phyloP scores from a whole-genome alignment of 164 flowering plant genomes.

The Magnolia kwangsiensis region DNA sequence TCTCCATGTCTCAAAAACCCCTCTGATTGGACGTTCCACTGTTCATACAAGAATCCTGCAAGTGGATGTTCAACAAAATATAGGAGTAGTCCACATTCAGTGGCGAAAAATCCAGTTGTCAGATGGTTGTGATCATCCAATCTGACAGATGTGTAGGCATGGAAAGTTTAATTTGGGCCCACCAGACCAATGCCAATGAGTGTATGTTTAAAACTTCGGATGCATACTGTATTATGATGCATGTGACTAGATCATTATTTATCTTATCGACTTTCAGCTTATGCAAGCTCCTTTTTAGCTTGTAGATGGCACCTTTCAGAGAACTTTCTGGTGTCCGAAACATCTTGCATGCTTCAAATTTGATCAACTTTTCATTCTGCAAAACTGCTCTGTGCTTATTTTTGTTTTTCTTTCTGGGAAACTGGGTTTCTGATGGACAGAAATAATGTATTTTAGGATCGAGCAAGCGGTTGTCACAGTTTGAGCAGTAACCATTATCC shows the following conservation, averaged over 20 bases:
- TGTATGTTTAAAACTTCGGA: not conserved
- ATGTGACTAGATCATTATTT: not conserved
- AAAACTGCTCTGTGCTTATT: not conserved
- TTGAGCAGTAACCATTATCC: conserved; percentile 49
- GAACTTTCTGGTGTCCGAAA: not conserved
- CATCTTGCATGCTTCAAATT: too few relatives aligned
- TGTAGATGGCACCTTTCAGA: not conserved
- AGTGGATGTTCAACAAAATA: not conserved
- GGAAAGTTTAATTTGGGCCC: not conserved
- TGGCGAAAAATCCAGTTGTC: not conserved
- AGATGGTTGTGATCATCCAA: not conserved
- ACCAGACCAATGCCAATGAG: not conserved
- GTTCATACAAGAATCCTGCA: not conserved
- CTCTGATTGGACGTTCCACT: not conserved
- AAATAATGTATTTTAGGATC: conserved; percentile 39
- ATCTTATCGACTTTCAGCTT: not conserved
- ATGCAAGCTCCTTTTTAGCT: not conserved
- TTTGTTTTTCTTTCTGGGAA: not conserved
- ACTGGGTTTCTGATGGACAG: too few relatives aligned
- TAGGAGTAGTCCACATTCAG: not conserved
- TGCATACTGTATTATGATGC: not conserved
- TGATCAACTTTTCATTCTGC: too few relatives aligned
- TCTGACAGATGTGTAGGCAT: not conserved
- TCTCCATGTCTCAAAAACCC: too few relatives aligned
- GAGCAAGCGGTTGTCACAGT: conserved; percentile 36